Base-by-base conservation (phyloP, 176 grass and related monocot genomes). In the Aegilops longissima region DNA sequence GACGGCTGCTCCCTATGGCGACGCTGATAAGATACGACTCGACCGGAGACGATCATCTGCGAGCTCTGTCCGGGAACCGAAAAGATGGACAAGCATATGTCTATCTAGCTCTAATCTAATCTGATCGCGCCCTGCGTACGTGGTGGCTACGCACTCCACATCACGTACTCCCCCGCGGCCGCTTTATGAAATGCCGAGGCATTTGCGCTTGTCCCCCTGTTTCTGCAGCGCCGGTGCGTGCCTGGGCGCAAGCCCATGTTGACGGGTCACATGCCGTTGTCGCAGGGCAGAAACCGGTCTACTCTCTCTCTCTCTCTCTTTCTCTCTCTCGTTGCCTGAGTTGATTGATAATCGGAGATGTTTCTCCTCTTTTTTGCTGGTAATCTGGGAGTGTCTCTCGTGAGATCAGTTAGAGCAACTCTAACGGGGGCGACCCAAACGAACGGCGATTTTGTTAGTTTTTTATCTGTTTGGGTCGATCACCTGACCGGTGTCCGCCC, bases 61-160 rank as follows among this genome's bases (percentile, higher is more conserved):
- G 11, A 74, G 12, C 27, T 51, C 73, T 52, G 44, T 20, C 24
- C 1, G 13, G 25, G 27, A 30, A 76, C 24, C 2, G 5, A 76
- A 76, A 76, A 54, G 73, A 76, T 76, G n/a, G 73, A 76, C 14
- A 11, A 7, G 7, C 6, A 73, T 12, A 12, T 34, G 33, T 34
- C 33, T 61, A 67, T n/a, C 18, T 27, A 9, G 25, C 45, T 51
- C 54, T 21, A 58, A 75, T 75, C 40, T 47, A 42, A 40, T 40
- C 39, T 40, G 9, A 59, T 21, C 20, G 56, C 72, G 13, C 2
- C 56, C 56, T 59, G 1, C 25, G 39, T 76, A 4, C 73, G 73
- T 54, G 73, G 73, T 76, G 14, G 73, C 73, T 76, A 76, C 73
- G 73, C 45, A 76, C 73, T 76, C 73, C 45, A 76, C 73, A 56